phyloP scores from a whole-genome alignment of 2,329 filamentous ascomycete species.

The Talaromyces pinophilus region DNA sequence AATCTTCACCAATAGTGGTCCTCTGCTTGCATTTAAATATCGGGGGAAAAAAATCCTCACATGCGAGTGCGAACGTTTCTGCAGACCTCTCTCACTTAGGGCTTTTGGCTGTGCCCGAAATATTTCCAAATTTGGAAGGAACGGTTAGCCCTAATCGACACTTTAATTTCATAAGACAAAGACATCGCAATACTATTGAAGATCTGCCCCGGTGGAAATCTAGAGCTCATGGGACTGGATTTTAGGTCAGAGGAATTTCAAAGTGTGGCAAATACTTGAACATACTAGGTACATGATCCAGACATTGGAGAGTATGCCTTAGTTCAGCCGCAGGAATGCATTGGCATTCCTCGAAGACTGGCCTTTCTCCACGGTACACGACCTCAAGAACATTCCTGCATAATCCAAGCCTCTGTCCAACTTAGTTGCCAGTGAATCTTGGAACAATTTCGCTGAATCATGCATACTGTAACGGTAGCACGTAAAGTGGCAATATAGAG shows the following conservation, averaged over 20 bases:
- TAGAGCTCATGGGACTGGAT: not conserved
- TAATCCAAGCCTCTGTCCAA: not conserved
- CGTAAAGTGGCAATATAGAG: not conserved
- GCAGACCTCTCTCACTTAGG: not conserved
- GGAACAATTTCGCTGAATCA: not conserved
- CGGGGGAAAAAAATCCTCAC: no score
- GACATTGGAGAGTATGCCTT: not conserved
- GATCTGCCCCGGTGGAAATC: not conserved
- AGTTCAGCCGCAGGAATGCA: slow-evolving; percentile 3
- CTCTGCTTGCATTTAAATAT: no score
- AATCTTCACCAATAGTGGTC: not conserved
- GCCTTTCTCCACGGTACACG: no score
- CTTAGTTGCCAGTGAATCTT: no score
- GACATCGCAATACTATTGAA: not conserved
- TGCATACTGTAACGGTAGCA: not conserved
- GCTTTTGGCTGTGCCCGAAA: not conserved
- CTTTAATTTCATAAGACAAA: not conserved
- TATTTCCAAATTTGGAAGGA: slow-evolving; percentile 1
- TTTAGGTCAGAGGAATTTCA: not conserved
- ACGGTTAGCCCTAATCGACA: slow-evolving; percentile 7
- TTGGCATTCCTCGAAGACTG: not conserved
- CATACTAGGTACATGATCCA: not conserved
- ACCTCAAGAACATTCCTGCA: not conserved
- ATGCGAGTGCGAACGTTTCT: no score
- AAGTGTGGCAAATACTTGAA: not conserved